phyloP scores from a whole-genome alignment of 2,329 filamentous ascomycete genomes.

The Colletotrichum orchidophilum region DNA sequence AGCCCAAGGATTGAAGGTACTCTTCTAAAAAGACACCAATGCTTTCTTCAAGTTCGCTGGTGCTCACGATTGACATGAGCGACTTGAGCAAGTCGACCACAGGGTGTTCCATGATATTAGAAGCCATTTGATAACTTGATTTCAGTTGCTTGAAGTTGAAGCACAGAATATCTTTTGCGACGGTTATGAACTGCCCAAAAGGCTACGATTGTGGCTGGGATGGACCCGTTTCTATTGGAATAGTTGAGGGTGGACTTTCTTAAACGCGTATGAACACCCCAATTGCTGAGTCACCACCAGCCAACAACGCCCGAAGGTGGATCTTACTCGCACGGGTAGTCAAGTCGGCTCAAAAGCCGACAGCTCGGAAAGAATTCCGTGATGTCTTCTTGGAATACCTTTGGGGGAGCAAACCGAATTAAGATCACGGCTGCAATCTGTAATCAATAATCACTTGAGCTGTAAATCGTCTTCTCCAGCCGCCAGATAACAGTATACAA shows the following conservation, averaged over 20 bases:
- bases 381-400: background rate
- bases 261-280: background rate
- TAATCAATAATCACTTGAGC: no score
- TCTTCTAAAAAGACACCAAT: slow-evolving; percentile 45
- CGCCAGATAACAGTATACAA: no score
- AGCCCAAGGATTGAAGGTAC: slow-evolving; percentile 44
- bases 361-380: background rate
- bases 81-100: slow-evolving; percentile 43
- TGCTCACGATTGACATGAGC: slow-evolving; percentile 48
- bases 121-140: background rate
- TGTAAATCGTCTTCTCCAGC: no score
- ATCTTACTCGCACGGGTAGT: background rate
- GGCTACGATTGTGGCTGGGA: background rate
- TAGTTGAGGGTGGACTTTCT: background rate
- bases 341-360: background rate
- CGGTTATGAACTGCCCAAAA: background rate
- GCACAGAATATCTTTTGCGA: background rate
- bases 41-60: slow-evolving; percentile 47
- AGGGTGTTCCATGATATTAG: slow-evolving; percentile 30
- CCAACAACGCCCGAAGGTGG: background rate
- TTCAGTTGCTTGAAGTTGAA: background rate
- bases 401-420: no score
- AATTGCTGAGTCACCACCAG: background rate
- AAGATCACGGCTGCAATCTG: no score
- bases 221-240: background rate